A percentile compares a stretch with the other conserved stretches of the same genome.
Evolutionary conservation across 2,329 filamentous ascomycete genomes (phyloP).

Genomic region (Xylariaceae sp.): DNA sequence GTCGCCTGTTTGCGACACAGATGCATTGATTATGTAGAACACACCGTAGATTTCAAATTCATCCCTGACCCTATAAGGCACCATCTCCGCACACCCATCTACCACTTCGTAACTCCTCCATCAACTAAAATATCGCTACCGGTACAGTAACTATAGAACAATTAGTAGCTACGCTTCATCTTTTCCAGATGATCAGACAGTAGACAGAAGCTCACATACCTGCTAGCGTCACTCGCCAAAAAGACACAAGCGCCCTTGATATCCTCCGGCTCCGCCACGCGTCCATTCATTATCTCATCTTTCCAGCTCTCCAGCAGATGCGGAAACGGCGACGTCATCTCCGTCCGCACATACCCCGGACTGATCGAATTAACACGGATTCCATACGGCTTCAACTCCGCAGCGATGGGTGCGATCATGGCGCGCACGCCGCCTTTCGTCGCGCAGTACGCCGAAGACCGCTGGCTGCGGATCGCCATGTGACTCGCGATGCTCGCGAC

Average conservation of each 20-base stretch:
- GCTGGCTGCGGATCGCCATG: slow-evolving; percentile 47
- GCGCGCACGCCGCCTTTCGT: slow-evolving; percentile 44
- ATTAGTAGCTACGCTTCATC: slow-evolving; percentile 9
- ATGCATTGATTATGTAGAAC: too few species aligned
- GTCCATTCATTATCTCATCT: slow-evolving; percentile 44
- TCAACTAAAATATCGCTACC: slow-evolving; percentile 44
- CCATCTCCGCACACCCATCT: too few species aligned
- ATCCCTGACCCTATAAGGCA: too few species aligned
- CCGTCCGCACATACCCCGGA: slow-evolving; percentile 37
- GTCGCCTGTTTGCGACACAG: too few species aligned
- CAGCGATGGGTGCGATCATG: slow-evolving; percentile 45
- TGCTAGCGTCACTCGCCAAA: slow-evolving; percentile 44
- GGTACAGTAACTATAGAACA: slow-evolving; percentile 31
- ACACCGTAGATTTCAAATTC: too few species aligned
- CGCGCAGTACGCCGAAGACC: slow-evolving; percentile 44
- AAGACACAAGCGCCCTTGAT: slow-evolving; percentile 47
- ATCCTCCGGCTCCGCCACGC: slow-evolving; percentile 46
- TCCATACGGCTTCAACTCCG: slow-evolving; percentile 36
- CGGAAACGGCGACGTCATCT: slow-evolving; percentile 38
- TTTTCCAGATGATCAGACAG: background rate
- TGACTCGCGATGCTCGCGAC: slow-evolving; percentile 51
- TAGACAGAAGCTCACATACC: slow-evolving; percentile 25
- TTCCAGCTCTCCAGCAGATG: slow-evolving; percentile 47
- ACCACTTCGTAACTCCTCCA: slow-evolving; percentile 41
- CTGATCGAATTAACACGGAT: slow-evolving; percentile 41